Evolutionary conservation across 1,139 yeast genomes (phyloP).

Genomic region (Sugiyamaella paludigena): DNA sequence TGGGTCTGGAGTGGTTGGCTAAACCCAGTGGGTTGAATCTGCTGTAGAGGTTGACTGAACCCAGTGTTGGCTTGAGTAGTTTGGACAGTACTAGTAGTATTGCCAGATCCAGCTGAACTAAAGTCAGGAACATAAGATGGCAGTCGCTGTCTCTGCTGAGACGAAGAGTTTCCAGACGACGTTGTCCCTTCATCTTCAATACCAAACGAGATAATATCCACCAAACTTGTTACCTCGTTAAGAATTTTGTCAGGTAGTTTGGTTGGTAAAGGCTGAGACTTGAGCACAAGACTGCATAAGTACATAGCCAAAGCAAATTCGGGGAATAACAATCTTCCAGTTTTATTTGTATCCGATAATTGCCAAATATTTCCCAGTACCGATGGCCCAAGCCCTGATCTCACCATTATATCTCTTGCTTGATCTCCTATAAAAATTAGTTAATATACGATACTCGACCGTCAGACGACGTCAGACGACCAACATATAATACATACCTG

Average conservation of each 20-base stretch:
- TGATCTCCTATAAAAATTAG: slow-evolving; percentile 54
- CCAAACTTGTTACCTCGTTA: slow-evolving; percentile 83
- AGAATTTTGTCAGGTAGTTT: slow-evolving; percentile 66
- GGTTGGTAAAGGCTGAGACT: slow-evolving; percentile 75
- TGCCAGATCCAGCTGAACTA: slow-evolving; percentile 25
- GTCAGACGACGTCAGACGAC: neutral
- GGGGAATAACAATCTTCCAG: slow-evolving; percentile 85
- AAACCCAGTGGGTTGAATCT: slow-evolving; percentile 13
- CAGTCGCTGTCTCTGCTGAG: slow-evolving; percentile 16
- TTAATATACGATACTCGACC: neutral
- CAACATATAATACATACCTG: slow-evolving; percentile 5
- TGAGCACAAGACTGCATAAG: slow-evolving; percentile 72
- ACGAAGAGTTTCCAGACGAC: neutral
- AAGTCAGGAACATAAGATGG: slow-evolving; percentile 37
- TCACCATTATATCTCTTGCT: slow-evolving; percentile 74
- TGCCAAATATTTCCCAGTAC: slow-evolving; percentile 89
- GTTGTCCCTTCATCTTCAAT: slow-evolving; percentile 57
- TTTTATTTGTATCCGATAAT: slow-evolving; percentile 78
- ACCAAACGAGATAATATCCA: slow-evolving; percentile 80
- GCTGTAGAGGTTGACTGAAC: slow-evolving; percentile 13
- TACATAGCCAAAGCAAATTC: slow-evolving; percentile 94
- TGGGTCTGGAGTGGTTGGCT: slow-evolving; percentile 25
- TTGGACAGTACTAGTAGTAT: slow-evolving; percentile 30
- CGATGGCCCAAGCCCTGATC: slow-evolving; percentile 74
- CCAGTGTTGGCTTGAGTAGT: slow-evolving; percentile 31